Evolutionary conservation across 2,329 filamentous ascomycete species (phyloP), one percentile per base, ranked within the genome.

Genomic region (Penicillium brevicompactum): DNA sequence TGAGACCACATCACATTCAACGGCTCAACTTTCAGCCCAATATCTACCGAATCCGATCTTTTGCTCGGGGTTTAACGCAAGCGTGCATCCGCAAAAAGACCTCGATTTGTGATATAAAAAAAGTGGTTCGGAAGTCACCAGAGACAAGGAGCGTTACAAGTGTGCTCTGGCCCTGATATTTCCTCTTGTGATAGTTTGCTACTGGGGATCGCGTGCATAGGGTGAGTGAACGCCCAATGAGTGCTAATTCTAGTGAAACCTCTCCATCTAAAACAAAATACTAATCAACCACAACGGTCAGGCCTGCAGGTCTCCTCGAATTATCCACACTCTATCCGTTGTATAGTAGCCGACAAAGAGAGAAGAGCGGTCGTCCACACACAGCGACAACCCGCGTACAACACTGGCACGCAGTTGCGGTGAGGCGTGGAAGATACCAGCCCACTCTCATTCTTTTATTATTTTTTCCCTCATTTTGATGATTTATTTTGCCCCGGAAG

Each of bases 281-380:
- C 56, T 65, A 54, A 63, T 58, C 55, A 53, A 24, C 53, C 51
- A 49, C 56, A 51, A 56, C 49, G 34, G 34, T 56, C 48, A 64
- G 46, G 22, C 51, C 60, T 71, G 68, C 68, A 71, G 66, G 52
- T 59, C 57, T 55, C 65, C 66, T 55, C 52, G 27, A 46, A 52
- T 58, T 56, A 59, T 45, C 57, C 52, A 51, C 63, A 55, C 43
- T 49, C 37, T 54, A 63, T 51, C 55, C 50, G 48, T 54, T 60
- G 48, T 49, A 46, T 44, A 61, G 57, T 62, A 58, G 47, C 34
- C 49, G 24, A 48, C 53, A 55, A 57, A 58, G 55, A 56, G 49
- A 37, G 46, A 53, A 53, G 45, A 51, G 47, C 59, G 60, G 62
- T 65, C 58, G 37, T 62, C 57, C 42, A 62, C 61, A 59, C 61